Base-by-base conservation (phyloP, 192 early-diverging fungal genomes). In the Coemansia sp. region DNA sequence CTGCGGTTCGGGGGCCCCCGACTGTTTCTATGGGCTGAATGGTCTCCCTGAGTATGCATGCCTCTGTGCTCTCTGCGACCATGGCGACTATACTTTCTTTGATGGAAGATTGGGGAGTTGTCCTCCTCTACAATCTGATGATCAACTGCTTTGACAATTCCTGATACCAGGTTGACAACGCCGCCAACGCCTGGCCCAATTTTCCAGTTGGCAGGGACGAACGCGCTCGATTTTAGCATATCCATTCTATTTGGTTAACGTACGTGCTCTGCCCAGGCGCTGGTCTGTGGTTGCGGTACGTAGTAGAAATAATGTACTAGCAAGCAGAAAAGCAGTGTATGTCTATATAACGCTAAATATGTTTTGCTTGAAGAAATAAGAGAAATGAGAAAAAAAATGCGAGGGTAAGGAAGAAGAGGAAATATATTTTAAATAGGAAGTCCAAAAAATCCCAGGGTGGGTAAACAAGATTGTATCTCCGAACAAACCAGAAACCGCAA, bases 191-290 rank as follows among this genome's bases (percentile, higher is more conserved):
- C 67, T 61, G 68, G 64, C n/a, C 66, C 61, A 35, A 79, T 21
- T 26, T 67, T 67, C 77, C 76, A 78, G 15, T 73, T 60, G 7
- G 60, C 41, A 20, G 76, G 76, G 20, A 78, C 60, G 36, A 78
- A 73, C 2, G 72, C 76, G 61, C 76, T 78, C n/a, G 76, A 78
- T 46, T 61, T 78, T 43, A 78, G 45, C 20, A 60, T 60, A 34
- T 67, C 56, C 39, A 41, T 24, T 11, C 9, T 26, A 10, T 53
- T 8, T 53, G 35, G 1, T 7, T 8, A 26, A 53, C 24, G 24
- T 26, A 53, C 23, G 41, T 35, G 46, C 69, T 20, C 70, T 67
- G 20, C 11, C 21, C 6, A 26, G 24, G 24, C 33, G 39, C 61
- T 33, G 26, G 60, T 33, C 56, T n/a, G 45, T 26, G 35, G 39